A percentile compares a stretch with the other conserved stretches of the same genome.
Conservation (phyloP, 2,329 filamentous ascomycete species). For the Xylariales sp. region DNA sequence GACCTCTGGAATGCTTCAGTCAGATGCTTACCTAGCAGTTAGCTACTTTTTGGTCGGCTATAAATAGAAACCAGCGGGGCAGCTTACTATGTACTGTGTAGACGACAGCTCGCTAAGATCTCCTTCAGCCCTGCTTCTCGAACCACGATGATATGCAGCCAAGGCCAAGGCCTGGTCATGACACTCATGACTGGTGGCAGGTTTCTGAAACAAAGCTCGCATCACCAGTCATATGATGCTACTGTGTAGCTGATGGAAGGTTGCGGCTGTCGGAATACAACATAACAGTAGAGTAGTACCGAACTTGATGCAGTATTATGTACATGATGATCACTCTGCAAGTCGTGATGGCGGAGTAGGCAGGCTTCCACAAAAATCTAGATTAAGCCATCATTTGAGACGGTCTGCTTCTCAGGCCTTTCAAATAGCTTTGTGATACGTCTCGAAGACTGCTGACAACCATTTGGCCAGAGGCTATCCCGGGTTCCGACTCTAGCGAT, state of each 20-base stretch:
- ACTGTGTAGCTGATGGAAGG: not conserved
- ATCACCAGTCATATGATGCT: not conserved
- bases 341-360: conserved; percentile 2
- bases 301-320: not conserved
- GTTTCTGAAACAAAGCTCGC: not conserved
- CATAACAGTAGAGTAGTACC: not conserved
- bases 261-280: not conserved
- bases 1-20: not conserved
- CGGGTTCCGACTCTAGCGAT: too few species aligned
- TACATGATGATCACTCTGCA: not conserved
- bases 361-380: too few species aligned
- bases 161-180: not conserved
- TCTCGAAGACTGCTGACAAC: too few species aligned
- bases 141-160: not conserved
- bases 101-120: not conserved
- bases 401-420: too few species aligned
- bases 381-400: too few species aligned
- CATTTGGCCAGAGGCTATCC: too few species aligned
- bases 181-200: not conserved
- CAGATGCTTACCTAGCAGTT: not conserved
- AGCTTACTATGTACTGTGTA: not conserved
- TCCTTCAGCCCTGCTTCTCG: conserved; percentile 1
- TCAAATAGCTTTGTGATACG: too few species aligned
- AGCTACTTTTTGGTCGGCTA: too few species aligned
- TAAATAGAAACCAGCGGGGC: conserved; percentile 2